Evolutionary conservation across 495 filamentous ascomycete genomes (phyloP).

Genomic region (Lasiosphaeria ovina): DNA sequence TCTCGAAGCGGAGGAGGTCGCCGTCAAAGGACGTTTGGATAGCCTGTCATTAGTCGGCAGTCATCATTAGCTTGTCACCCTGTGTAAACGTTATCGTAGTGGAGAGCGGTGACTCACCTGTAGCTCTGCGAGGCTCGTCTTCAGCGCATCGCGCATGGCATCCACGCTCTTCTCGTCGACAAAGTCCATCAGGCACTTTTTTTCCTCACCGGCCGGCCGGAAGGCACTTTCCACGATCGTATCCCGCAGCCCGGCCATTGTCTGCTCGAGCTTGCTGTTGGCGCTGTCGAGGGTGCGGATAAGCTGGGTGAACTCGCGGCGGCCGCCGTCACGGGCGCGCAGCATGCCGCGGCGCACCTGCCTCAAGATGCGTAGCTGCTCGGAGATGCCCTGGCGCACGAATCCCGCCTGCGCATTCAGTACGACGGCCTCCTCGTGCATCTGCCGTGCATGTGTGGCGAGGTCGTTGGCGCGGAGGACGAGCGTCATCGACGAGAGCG

Average conservation of each 20-base stretch:
- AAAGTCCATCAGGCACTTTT: slow-evolving; percentile 80
- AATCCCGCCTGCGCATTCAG: slow-evolving; percentile 76
- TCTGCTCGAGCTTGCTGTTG: slow-evolving; percentile 66
- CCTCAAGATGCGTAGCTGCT: slow-evolving; percentile 68
- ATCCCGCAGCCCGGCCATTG: slow-evolving; percentile 64
- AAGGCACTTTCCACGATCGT: slow-evolving; percentile 75
- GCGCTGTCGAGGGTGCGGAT: slow-evolving; percentile 72
- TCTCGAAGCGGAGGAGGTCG: slow-evolving; percentile 63
- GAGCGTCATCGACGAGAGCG: slow-evolving; percentile 79
- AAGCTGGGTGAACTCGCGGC: slow-evolving; percentile 53
- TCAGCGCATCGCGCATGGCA: slow-evolving; percentile 61
- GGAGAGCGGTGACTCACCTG: slow-evolving; percentile 33
- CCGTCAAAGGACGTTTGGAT: slow-evolving; percentile 59
- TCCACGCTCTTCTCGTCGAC: slow-evolving; percentile 80
- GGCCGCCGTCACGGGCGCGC: slow-evolving; percentile 47
- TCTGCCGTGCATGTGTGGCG: slow-evolving; percentile 68
- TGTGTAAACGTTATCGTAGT: neutral
- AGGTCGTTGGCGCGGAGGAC: slow-evolving; percentile 88
- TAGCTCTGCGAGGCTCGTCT: slow-evolving; percentile 59
- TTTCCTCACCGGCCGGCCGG: slow-evolving; percentile 62
- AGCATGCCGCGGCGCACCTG: slow-evolving; percentile 62
- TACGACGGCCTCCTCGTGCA: slow-evolving; percentile 77
- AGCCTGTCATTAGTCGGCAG: slow-evolving; percentile 29
- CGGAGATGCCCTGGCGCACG: slow-evolving; percentile 66
- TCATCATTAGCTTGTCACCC: neutral